Conservation (phyloP, 1,139 yeast genomes). For the Keqinozyma sinolaborantium region DNA sequence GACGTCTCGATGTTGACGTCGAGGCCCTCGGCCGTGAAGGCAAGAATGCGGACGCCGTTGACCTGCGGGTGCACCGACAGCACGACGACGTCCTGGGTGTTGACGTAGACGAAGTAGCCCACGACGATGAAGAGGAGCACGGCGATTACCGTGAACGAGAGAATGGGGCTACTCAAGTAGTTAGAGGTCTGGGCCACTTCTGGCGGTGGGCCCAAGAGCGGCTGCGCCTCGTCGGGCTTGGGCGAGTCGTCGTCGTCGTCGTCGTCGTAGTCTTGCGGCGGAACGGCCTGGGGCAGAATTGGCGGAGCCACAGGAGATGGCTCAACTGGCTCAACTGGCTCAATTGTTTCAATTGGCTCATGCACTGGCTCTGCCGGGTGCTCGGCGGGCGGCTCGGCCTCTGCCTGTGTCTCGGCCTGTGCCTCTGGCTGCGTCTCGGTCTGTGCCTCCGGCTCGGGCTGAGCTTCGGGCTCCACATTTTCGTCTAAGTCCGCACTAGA, state of each 20-base stretch:
- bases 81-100: conserved; percentile 15
- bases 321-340: neutral
- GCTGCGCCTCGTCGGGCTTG: conserved; percentile 10
- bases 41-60: conserved; percentile 14
- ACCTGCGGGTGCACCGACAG: conserved; percentile 18
- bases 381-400: neutral
- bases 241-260: too few species aligned
- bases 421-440: neutral
- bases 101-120: conserved; percentile 15
- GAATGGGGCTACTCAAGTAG: conserved; percentile 13
- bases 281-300: neutral
- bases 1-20: conserved; percentile 22
- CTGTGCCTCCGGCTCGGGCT: neutral
- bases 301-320: neutral
- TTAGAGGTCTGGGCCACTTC: conserved; percentile 3
- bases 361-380: too few species aligned
- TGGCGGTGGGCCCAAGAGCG: conserved; percentile 5
- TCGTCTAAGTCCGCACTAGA: too few species aligned
- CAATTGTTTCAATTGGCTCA: neutral
- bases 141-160: conserved; percentile 11
- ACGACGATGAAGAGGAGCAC: conserved; percentile 12
- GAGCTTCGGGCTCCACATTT: too few species aligned
- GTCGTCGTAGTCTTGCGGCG: too few species aligned
- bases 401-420: conserved; percentile 1
- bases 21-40: conserved; percentile 20